Percentiles rank a stretch among this genome's conserved stretches.
These are phyloP conservation scores for Lepraria neglecta DNA, from an alignment of 495 filamentous ascomycete species.

Conservation along the genomic window DNA sequence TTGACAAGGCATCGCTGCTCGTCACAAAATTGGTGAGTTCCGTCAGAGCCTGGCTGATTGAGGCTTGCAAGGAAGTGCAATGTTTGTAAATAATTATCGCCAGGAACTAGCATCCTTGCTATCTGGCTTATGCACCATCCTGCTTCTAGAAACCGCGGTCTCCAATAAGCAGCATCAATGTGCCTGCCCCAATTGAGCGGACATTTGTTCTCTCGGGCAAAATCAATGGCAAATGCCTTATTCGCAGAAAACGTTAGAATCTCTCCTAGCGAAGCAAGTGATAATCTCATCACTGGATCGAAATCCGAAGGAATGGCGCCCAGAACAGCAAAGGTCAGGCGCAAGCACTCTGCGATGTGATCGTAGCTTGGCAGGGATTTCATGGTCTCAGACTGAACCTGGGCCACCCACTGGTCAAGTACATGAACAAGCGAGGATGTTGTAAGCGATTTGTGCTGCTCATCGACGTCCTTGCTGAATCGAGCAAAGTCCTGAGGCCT, in stretches of 20 bases:
- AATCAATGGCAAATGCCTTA: not conserved
- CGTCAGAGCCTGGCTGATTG: not conserved
- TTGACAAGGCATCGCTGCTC: not conserved
- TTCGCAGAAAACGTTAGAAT: not conserved
- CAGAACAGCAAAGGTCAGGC: not conserved
- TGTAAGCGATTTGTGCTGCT: slow-evolving; percentile 4
- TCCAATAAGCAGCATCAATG: not conserved
- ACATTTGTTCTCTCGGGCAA: not conserved
- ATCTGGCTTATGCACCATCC: slow-evolving; percentile 10
- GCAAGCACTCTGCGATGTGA: slow-evolving; percentile 2
- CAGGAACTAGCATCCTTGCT: not conserved
- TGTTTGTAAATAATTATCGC: not conserved
- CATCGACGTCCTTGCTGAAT: not conserved
- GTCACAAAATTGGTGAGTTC: not conserved
- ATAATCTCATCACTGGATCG: not conserved
- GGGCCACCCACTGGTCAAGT: slow-evolving; percentile 1
- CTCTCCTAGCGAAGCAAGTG: slow-evolving; percentile 5
- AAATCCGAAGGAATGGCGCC: not conserved
- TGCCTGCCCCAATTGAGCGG: not conserved
- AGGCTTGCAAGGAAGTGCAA: slow-evolving; percentile 2
- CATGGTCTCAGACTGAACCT: not conserved
- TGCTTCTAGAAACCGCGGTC: not conserved
- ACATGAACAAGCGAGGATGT: not conserved
- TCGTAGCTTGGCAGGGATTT: not conserved
- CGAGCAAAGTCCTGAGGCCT: not conserved